phyloP scores from a whole-genome alignment of 441 rosid species.

The Viola pubescens region DNA sequence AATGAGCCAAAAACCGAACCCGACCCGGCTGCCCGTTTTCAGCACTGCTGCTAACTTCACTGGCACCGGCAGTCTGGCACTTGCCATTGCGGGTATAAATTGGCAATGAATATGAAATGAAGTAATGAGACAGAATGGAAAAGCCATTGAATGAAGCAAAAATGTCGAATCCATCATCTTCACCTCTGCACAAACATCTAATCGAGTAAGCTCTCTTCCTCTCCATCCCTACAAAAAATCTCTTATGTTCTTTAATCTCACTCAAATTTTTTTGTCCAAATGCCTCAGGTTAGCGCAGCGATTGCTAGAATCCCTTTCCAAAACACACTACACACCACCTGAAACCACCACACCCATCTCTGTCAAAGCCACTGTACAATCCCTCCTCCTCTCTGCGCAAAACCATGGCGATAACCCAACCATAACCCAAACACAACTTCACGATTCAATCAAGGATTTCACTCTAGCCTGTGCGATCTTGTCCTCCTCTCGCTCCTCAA shows the following conservation, averaged over 20 bases:
- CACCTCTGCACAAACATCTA: constrained; percentile 39
- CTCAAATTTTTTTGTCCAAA: not conserved
- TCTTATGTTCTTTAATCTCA: not conserved
- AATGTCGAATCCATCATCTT: constrained; percentile 33
- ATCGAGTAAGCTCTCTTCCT: constrained; percentile 32
- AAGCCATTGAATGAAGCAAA: not conserved
- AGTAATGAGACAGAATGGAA: too few species aligned
- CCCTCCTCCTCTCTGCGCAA: constrained; percentile 31
- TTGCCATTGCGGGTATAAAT: not conserved
- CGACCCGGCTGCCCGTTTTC: too few species aligned
- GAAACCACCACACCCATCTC: constrained; percentile 35
- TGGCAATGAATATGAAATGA: not conserved
- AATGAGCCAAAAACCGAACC: too few species aligned
- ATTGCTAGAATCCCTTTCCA: constrained; percentile 34
- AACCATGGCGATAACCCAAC: constrained; percentile 1
- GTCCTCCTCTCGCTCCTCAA: constrained; percentile 42
- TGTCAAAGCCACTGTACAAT: constrained; percentile 39
- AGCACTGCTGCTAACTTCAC: too few species aligned
- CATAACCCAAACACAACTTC: constrained; percentile 15
- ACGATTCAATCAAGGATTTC: constrained; percentile 34
- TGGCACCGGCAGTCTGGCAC: too few species aligned
- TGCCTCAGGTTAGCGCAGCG: constrained; percentile 37
- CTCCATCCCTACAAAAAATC: not conserved
- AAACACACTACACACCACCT: constrained; percentile 34
- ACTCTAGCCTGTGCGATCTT: constrained; percentile 61